Base-by-base conservation (phyloP, 179 eudicot species). In the Sideroxylon spinosum region DNA sequence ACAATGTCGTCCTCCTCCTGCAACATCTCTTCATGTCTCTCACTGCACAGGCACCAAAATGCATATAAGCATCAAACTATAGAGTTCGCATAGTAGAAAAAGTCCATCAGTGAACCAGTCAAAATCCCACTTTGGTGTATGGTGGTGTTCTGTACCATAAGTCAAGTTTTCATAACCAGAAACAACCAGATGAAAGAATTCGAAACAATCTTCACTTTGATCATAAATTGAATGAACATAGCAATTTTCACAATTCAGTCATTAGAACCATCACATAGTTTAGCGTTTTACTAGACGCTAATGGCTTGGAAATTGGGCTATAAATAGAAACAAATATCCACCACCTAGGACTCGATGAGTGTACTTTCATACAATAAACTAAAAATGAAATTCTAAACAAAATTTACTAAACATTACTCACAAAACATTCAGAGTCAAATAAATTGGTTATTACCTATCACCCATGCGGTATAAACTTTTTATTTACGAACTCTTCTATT, bases 11-110 rank as follows among this genome's bases (percentile, higher is more conserved):
- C 59, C 4, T 62, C 69, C 78, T 75, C 78, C 25, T 23, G 68
- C 69, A 75, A 62, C 69, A 75, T 22, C 70, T 75, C 78, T 75
- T 75, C 69, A 46, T 44, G 78, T 37, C 28, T 75, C 70, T 75
- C 78, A 46, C 78, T 75, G 70, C 9, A 13, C 48, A 19, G 23
- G 63, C 37, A 62, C 25, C 70, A 46, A 0, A 70, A 57, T 12
- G 9, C 64, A 17, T 23, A 28, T 26, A 25, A 72, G 14, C 13
- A 28, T 28, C 48, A 75, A 56, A 55, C 22, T 2, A 14, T 44
- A 12, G 11, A 20, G 37, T 61, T 60, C 20, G 22, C 32, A 57
- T 32, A 75, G 29, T 37, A 11, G 6, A 8, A 28, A 70, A 29
- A 70, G 74, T 8, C 17, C 73, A 44, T 32, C 65, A 56, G 48